These are phyloP conservation scores for Nigrospora oryzae DNA, from an alignment of 2,329 filamentous ascomycete genomes.

Conservation along the genomic window DNA sequence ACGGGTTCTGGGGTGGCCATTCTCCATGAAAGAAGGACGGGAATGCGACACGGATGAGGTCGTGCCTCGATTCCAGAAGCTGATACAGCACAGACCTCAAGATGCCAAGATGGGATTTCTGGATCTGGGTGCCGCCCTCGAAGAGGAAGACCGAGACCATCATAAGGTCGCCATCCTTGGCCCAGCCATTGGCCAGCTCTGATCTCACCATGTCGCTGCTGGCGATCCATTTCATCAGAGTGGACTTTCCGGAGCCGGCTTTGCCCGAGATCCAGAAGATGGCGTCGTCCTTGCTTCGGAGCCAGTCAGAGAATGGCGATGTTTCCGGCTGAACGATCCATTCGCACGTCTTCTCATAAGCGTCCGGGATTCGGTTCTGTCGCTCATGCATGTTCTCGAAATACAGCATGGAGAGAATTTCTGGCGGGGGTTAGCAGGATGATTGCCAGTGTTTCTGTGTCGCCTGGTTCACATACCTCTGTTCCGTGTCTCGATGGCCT, in stretches of 20 bases:
- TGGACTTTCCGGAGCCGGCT: slow-evolving; percentile 12
- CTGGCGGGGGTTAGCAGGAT: background rate
- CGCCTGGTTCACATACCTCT: background rate
- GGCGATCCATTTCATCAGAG: slow-evolving; percentile 6
- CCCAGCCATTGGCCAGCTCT: slow-evolving; percentile 1
- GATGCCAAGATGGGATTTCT: slow-evolving; percentile 3
- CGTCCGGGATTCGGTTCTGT: background rate
- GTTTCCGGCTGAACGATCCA: background rate
- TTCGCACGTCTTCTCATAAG: slow-evolving; percentile 2
- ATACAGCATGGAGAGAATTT: slow-evolving; percentile 5
- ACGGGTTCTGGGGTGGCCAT: slow-evolving; percentile 19
- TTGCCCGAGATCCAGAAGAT: slow-evolving; percentile 12
- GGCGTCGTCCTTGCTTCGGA: slow-evolving; percentile 2
- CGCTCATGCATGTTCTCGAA: slow-evolving; percentile 3
- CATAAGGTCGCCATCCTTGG: slow-evolving; percentile 2
- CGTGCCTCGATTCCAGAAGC: slow-evolving; percentile 2
- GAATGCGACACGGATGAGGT: slow-evolving; percentile 4
- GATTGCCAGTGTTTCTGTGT: background rate
- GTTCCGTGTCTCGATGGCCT: slow-evolving; percentile 1
- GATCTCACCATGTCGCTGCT: background rate
- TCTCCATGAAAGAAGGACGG: slow-evolving; percentile 14
- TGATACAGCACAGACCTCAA: slow-evolving; percentile 3
- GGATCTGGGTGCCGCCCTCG: slow-evolving; percentile 5
- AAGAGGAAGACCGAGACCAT: slow-evolving; percentile 1
- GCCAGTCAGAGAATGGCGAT: slow-evolving; percentile 5